Base-by-base conservation (phyloP, 129 eudicot species). In the Artemisia argyi region DNA sequence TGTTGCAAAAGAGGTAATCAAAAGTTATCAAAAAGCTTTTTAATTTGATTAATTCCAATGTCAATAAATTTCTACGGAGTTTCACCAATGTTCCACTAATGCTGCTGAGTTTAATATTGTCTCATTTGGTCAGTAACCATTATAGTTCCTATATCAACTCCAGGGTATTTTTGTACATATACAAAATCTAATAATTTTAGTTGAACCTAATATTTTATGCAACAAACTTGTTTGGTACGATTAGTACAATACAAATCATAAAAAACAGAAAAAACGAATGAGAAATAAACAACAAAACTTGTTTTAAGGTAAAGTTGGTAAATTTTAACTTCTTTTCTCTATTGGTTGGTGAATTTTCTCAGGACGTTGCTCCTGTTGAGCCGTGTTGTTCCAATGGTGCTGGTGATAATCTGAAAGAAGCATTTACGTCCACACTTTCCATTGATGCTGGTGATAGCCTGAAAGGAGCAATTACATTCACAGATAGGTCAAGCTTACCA, bases 331-430 rank as follows among this genome's bases (percentile, higher is more conserved):
- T 55, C 3, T 55, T 55, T 54, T 20, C 3, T 10, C 26, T 10
- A 55, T 55, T 55, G 26, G 17, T 55, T 55, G 60, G 60, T 55
- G 63, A 20, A 28, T 58, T 58, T 3, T 58, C 63, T 58, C 30
- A 10, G 63, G 63, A 58, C 10, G 24, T 22, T 58, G 15, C 8
- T 22, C 63, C 3, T 18, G n/a, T 24, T 58, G 24, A 5, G 7
- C 24, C 24, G n/a, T 20, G 28, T 20, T 24, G 63, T 59, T 15
- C 13, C 14, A 35, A 39, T 39, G 65, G 64, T 55, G 65, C 9
- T 59, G 65, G 28, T 59, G 65, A 59, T 20, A 24, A 44, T 24
- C 65, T 10, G 65, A 59, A 59, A 59, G 44, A 7, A 22, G 39
- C 39, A n/a, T 30, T 20, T 59, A 59, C 39, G 8, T 59, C 65